Conservation (phyloP, 306 rosid species). For the Elaeagnus macrophylla region DNA sequence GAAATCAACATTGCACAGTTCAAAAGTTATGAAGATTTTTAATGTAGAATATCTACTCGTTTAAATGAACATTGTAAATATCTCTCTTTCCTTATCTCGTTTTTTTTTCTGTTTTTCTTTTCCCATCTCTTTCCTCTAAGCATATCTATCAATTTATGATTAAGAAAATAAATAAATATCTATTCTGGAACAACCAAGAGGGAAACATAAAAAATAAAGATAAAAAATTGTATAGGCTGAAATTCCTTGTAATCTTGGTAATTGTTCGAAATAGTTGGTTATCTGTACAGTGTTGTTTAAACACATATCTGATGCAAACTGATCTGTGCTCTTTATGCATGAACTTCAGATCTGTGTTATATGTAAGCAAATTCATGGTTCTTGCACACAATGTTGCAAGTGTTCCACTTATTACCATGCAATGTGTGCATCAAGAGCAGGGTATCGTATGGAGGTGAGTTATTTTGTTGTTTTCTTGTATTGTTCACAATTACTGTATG, state of each 20-base stretch:
- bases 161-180: too few species aligned
- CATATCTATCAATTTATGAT: too few species aligned
- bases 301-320: constrained; percentile 18
- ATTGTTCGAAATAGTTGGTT: too few species aligned
- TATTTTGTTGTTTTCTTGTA: constrained; percentile 9
- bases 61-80: too few species aligned
- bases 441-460: constrained; percentile 97
- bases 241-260: too few species aligned
- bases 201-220: too few species aligned
- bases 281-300: constrained; percentile 2
- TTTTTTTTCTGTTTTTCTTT: too few species aligned
- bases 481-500: not conserved
- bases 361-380: constrained; percentile 96
- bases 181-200: too few species aligned
- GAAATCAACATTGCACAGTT: not conserved
- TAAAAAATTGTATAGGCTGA: too few species aligned
- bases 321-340: constrained; percentile 11
- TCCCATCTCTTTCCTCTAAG: too few species aligned
- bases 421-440: constrained; percentile 99
- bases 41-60: too few species aligned
- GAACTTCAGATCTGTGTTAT: constrained; percentile 90
- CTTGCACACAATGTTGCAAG: constrained; percentile 96
- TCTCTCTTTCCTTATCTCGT: too few species aligned
- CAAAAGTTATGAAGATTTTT: not conserved
- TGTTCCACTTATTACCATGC: constrained; percentile 99